Evolutionary conservation across 306 rosid species (phyloP), one percentile per base, ranked within the genome.

Genomic region (Fragaria nilgerrensis): DNA sequence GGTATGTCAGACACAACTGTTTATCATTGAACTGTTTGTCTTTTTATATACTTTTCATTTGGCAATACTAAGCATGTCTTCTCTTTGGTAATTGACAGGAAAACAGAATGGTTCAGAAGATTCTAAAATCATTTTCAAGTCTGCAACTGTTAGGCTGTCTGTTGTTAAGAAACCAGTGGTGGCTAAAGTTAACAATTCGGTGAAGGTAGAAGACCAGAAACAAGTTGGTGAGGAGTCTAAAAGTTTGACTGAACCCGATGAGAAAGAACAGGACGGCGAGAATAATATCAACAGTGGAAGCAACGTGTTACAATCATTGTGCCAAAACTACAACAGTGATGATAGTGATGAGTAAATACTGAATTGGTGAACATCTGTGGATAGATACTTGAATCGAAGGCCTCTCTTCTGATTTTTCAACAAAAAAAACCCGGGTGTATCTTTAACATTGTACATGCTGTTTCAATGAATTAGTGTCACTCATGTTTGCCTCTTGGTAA

Each of bases 241-340:
- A 45, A 47, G 13, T 7, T 25, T 50, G 22, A 12, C 66, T 5
- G 78, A 79, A 72, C 69, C 75, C 52, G 80, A 79, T 36, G 68
- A 83, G n/a, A 76, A 61, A 59, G 81, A 50, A 66, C 81, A 72
- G 47, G 82, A 70, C 66, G 78, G 80, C 23, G 84, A 81, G 39
- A 49, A 58, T 52, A 76, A 66, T 34, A 63, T 66, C 55, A 56
- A n/a, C 9, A 76, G 22, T 58, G 9, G 79, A 20, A 13, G 79
- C 63, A 71, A 37, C 55, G 91, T 77, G 22, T 82, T 89, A 1
- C 84, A 74, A 16, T 86, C 87, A 4, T 53, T 93, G 82, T 85
- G 88, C 75, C 91, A 90, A 85, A 77, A 69, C 80, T 89, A 85
- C 45, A 88, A 72, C 13, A 87, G 89, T 22, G 88, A 86, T 5